Conservation (phyloP, 352 stramenopile genomes). For the Globisporangium nunn region DNA sequence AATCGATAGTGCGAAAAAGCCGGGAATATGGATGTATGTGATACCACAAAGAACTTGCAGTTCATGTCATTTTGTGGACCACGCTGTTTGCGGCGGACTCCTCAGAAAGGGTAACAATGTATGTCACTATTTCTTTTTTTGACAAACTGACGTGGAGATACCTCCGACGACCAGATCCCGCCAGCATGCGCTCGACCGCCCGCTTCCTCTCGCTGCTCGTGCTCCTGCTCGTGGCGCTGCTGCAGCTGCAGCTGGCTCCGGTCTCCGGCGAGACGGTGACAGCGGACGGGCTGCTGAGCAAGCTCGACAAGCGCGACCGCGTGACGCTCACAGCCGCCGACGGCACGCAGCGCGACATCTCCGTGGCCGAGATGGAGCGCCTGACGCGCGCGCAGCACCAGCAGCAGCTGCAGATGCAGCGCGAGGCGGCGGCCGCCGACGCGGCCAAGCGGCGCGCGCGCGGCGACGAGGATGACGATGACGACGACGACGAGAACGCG, state of each 20-base stretch:
- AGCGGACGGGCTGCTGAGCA: conserved; percentile 7
- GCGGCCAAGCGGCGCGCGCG: background rate
- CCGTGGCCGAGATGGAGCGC: conserved; percentile 35
- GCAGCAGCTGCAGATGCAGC: conserved; percentile 26
- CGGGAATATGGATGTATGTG: no score
- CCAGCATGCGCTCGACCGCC: no score
- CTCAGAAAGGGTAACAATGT: no score
- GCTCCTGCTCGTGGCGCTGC: background rate
- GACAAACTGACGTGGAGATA: no score
- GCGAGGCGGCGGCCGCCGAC: conserved; percentile 1
- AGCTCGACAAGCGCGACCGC: conserved; percentile 12
- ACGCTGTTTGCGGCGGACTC: no score
- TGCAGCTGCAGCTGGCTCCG: background rate
- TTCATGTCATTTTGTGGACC: no score
- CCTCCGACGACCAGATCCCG: no score
- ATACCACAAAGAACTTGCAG: no score
- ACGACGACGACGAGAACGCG: conserved; percentile 10
- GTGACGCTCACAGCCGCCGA: conserved; percentile 36
- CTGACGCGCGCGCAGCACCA: conserved; percentile 24
- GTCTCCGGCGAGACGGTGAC: conserved; percentile 2
- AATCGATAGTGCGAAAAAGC: no score
- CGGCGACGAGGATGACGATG: background rate
- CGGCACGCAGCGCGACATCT: conserved; percentile 34
- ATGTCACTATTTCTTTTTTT: no score
- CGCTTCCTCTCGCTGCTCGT: background rate